Evolutionary conservation across 2,329 filamentous ascomycete genomes (phyloP).

Genomic region (Byssochlamys sp.): DNA sequence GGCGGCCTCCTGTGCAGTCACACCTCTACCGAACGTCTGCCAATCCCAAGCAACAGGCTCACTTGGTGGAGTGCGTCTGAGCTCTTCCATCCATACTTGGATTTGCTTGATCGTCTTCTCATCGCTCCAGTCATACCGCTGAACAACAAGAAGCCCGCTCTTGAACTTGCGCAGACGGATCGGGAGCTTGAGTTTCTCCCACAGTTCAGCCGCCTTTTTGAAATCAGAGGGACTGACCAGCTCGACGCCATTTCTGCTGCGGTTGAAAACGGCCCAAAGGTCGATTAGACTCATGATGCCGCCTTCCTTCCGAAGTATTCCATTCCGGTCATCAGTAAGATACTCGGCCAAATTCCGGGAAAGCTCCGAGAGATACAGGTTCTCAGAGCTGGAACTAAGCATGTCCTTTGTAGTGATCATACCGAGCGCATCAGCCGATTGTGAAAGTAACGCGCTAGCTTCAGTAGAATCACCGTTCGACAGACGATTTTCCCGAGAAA

Average conservation of each 20-base stretch:
- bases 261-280: conserved; percentile 89
- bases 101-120: conserved; percentile 75
- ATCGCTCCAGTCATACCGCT: conserved; percentile 77
- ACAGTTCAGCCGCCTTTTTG: conserved; percentile 75
- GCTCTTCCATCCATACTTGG: conserved; percentile 64
- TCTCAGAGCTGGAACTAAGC: conserved; percentile 69
- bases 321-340: conserved; percentile 71
- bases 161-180: conserved; percentile 81
- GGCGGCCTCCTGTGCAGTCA: conserved; percentile 81
- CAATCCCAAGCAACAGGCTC: conserved; percentile 65
- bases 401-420: conserved; percentile 93
- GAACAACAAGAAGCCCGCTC: conserved; percentile 88
- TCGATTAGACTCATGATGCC: conserved; percentile 86
- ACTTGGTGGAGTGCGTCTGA: conserved; percentile 57
- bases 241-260: conserved; percentile 84
- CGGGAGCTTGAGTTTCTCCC: conserved; percentile 78
- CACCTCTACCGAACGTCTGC: conserved; percentile 66
- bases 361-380: conserved; percentile 79
- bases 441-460: conserved; percentile 64
- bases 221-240: conserved; percentile 87
- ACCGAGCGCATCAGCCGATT: conserved; percentile 74
- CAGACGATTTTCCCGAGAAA: conserved; percentile 59
- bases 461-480: conserved; percentile 54
- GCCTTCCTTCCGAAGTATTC: conserved; percentile 67
- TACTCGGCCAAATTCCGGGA: conserved; percentile 80